A percentile compares a stretch with the other conserved stretches of the same genome.
phyloP scores from a whole-genome alignment of 2,329 filamentous ascomycete genomes.

The Dendryphion nanum region DNA sequence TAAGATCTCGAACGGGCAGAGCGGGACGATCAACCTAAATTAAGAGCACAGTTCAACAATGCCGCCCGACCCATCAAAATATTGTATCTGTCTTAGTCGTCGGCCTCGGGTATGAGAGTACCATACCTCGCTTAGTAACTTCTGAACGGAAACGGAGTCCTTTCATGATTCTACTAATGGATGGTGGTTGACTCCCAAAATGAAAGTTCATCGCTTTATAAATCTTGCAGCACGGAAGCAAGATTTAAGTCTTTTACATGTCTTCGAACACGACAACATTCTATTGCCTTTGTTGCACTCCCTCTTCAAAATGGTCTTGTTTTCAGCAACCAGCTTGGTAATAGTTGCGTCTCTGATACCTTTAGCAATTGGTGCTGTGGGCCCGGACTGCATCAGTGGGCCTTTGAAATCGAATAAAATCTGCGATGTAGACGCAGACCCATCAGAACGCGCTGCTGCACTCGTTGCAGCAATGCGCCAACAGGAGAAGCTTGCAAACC shows the following conservation, averaged over 20 bases:
- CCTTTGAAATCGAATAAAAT: conserved; percentile 52
- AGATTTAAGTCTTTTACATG: background rate
- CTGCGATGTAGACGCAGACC: conserved; percentile 41
- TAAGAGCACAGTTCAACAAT: background rate
- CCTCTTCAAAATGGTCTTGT: conserved; percentile 4
- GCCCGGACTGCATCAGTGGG: conserved; percentile 52
- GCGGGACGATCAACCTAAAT: background rate
- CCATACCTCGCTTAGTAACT: too few relatives aligned
- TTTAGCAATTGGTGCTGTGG: conserved; percentile 1
- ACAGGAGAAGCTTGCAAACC: conserved; percentile 1
- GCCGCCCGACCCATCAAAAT: too few relatives aligned
- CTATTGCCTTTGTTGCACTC: conserved; percentile 1
- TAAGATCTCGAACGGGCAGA: background rate
- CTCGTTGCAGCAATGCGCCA: background rate
- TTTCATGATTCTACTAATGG: background rate
- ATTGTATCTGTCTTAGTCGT: too few relatives aligned
- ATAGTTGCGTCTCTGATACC: background rate
- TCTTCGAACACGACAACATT: background rate
- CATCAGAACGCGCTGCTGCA: conserved; percentile 23
- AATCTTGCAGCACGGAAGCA: background rate
- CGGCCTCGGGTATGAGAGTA: too few relatives aligned
- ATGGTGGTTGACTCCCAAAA: conserved; percentile 1
- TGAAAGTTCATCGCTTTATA: background rate
- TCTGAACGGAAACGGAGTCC: too few relatives aligned
- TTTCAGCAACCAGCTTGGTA: conserved; percentile 3